Percentiles rank a stretch among this genome's conserved stretches.
Conservation (phyloP, 306 rosid genomes). For the Fagus sylvatica region DNA sequence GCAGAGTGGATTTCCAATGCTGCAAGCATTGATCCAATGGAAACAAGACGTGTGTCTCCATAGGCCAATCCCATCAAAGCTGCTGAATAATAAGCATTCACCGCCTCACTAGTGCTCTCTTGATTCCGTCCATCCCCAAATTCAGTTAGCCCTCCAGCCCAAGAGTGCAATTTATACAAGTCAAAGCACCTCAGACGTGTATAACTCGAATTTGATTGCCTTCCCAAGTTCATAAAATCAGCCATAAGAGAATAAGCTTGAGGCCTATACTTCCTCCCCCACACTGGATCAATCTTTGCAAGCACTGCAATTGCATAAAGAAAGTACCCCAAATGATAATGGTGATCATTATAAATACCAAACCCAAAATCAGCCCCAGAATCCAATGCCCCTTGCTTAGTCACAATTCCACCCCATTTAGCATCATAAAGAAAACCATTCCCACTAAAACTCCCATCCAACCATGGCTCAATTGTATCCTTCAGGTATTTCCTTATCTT, state of each 20-base stretch:
- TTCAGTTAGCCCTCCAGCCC: slow-evolving; percentile 90
- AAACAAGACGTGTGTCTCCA: slow-evolving; percentile 59
- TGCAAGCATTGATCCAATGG: slow-evolving; percentile 60
- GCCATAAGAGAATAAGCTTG: slow-evolving; percentile 68
- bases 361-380: slow-evolving; percentile 72
- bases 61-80: slow-evolving; percentile 77
- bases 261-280: slow-evolving; percentile 71
- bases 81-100: slow-evolving; percentile 79
- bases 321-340: slow-evolving; percentile 76
- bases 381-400: slow-evolving; percentile 63
- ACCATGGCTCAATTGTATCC: slow-evolving; percentile 80
- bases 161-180: slow-evolving; percentile 67
- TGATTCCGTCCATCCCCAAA: slow-evolving; percentile 83
- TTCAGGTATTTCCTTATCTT: slow-evolving; percentile 48
- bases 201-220: slow-evolving; percentile 38
- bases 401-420: slow-evolving; percentile 83
- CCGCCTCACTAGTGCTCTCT: slow-evolving; percentile 86
- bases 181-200: slow-evolving; percentile 81
- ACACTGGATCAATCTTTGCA: slow-evolving; percentile 66
- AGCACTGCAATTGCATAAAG: slow-evolving; percentile 81
- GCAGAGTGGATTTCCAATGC: slow-evolving; percentile 69
- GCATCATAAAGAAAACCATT: slow-evolving; percentile 74
- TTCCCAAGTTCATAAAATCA: slow-evolving; percentile 63
- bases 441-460: slow-evolving; percentile 67
- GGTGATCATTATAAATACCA: slow-evolving; percentile 83